Percentiles rank a stretch among this genome's conserved stretches.
These are phyloP conservation scores for Capsicum pubescens DNA, from an alignment of 257 asterid species.

Conservation along the genomic window DNA sequence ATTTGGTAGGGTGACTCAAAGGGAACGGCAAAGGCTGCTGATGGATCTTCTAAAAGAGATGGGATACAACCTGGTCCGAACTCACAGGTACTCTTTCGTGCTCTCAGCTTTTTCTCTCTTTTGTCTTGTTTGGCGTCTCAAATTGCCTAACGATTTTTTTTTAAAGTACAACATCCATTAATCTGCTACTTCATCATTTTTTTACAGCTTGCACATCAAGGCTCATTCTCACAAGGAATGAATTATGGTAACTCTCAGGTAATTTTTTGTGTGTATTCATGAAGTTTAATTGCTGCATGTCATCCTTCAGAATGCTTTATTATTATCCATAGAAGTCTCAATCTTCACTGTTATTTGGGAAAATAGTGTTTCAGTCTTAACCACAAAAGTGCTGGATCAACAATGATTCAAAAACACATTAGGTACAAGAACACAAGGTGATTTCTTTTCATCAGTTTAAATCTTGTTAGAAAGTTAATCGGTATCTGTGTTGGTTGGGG, in stretches of 20 bases:
- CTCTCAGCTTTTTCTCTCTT: conserved; percentile 5
- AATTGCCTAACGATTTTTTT: background rate
- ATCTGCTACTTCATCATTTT: conserved; percentile 18
- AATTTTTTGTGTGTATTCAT: conserved; percentile 18
- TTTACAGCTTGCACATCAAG: conserved; percentile 68
- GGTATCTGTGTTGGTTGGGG: background rate
- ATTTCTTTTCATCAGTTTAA: background rate
- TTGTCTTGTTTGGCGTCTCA: conserved; percentile 17
- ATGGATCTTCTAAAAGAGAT: conserved; percentile 77
- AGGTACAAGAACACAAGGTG: background rate
- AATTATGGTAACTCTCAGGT: conserved; percentile 79
- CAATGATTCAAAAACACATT: background rate
- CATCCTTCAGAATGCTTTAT: background rate
- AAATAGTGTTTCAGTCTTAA: background rate
- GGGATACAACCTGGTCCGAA: conserved; percentile 53
- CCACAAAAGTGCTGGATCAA: background rate
- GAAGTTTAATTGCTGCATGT: conserved; percentile 27
- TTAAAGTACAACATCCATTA: background rate
- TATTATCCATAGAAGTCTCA: background rate
- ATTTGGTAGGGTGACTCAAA: conserved; percentile 77
- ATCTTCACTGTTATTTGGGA: background rate
- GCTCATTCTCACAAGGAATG: conserved; percentile 79
- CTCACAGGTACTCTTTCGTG: conserved; percentile 51
- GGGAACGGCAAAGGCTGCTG: conserved; percentile 74
- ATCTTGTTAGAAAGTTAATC: background rate